Percentiles rank a stretch among this genome's conserved stretches.
phyloP scores from a whole-genome alignment of 306 rosid species.

The Elaeagnus macrophylla region DNA sequence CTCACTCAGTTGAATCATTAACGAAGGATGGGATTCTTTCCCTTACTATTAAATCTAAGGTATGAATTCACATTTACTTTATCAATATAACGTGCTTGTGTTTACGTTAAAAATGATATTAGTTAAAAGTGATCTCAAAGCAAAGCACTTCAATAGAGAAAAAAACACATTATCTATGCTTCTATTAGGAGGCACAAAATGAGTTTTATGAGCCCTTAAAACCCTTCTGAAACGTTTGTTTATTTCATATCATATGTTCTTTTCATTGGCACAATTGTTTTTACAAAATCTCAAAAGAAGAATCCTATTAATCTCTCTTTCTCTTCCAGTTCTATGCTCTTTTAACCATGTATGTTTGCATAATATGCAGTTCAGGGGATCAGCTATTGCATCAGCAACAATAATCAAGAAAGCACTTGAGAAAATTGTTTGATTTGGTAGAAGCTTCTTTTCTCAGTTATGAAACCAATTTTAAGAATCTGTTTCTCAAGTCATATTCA shows the following conservation, averaged over 20 bases:
- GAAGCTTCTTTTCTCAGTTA: constrained; percentile 11
- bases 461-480: background rate
- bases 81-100: too few relatives aligned
- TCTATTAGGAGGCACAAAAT: too few relatives aligned
- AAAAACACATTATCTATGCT: too few relatives aligned
- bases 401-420: constrained; percentile 29
- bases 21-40: constrained; percentile 50
- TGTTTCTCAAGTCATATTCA: background rate
- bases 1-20: constrained; percentile 66
- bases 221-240: background rate
- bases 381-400: constrained; percentile 13
- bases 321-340: background rate
- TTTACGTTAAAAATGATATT: too few relatives aligned
- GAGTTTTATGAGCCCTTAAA: too few relatives aligned
- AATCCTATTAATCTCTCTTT: too few relatives aligned
- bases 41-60: constrained; percentile 55
- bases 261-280: too few relatives aligned
- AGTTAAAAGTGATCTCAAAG: too few relatives aligned
- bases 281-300: too few relatives aligned
- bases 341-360: background rate
- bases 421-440: constrained; percentile 16
- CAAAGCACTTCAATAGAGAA: too few relatives aligned
- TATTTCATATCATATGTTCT: background rate
- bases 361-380: constrained; percentile 25
- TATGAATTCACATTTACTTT: constrained; percentile 16